A percentile compares a stretch with the other conserved stretches of the same genome.
Evolutionary conservation across 2,329 filamentous ascomycete species (phyloP).

Genomic region (Paraconiothyrium sp.): DNA sequence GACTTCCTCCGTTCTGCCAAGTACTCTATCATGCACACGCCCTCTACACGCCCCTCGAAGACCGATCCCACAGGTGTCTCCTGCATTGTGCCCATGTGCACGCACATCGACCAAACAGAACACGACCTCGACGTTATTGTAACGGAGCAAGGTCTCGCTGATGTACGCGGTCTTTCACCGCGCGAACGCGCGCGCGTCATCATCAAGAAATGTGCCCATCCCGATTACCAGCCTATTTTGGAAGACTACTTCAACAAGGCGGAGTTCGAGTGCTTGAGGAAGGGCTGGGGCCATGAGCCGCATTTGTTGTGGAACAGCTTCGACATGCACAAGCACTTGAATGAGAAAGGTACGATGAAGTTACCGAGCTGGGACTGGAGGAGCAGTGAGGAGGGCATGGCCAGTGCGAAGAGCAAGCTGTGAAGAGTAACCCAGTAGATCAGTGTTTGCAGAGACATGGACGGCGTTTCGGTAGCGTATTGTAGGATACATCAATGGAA

Average conservation of each 20-base stretch:
- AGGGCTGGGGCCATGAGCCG: constrained; percentile 90
- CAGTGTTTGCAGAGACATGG: background rate
- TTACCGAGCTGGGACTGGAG: constrained; percentile 68
- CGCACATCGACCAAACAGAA: constrained; percentile 91
- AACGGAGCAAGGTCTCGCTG: constrained; percentile 79
- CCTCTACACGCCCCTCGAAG: constrained; percentile 81
- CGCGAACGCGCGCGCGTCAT: constrained; percentile 84
- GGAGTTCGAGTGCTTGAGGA: constrained; percentile 83
- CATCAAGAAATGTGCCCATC: constrained; percentile 86
- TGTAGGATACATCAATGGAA: constrained; percentile 1
- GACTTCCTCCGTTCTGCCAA: constrained; percentile 83
- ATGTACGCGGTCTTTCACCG: constrained; percentile 82
- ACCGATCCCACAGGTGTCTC: constrained; percentile 81
- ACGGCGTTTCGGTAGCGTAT: background rate
- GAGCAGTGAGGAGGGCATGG: constrained; percentile 28
- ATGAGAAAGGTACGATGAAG: constrained; percentile 90
- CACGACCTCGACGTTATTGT: constrained; percentile 92
- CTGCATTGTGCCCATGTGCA: constrained; percentile 94
- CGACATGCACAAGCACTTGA: constrained; percentile 86
- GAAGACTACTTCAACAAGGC: constrained; percentile 85
- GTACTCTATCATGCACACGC: constrained; percentile 95
- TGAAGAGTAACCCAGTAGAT: background rate
- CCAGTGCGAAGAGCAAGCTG: constrained; percentile 15
- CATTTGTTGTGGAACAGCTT: constrained; percentile 87
- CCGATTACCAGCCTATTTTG: constrained; percentile 83